Conservation (phyloP, 108 stramenopile genomes). For the Parietichytrium sp. region DNA sequence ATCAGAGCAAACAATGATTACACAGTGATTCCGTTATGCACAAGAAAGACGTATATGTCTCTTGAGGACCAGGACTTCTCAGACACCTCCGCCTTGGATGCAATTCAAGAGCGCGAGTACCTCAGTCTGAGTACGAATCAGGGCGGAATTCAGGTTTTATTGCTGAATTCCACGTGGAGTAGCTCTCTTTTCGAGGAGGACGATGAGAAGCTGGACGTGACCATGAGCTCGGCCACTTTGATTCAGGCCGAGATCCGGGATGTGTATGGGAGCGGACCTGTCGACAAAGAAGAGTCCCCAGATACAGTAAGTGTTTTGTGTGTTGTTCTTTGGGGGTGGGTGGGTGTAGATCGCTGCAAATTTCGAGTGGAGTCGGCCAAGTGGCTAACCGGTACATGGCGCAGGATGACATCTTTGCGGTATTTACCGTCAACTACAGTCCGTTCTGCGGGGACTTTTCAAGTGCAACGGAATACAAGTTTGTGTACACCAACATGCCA, state of each 20-base stretch:
- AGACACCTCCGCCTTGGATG: neutral
- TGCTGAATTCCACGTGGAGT: neutral
- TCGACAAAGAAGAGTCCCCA: too few relatives aligned
- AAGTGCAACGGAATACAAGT: neutral
- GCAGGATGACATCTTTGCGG: neutral
- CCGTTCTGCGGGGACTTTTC: neutral
- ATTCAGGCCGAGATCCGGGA: neutral
- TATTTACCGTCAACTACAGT: neutral
- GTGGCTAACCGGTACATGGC: too few relatives aligned
- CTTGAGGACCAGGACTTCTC: neutral
- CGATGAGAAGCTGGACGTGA: neutral
- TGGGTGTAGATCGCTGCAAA: too few relatives aligned
- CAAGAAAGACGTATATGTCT: neutral
- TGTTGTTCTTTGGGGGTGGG: too few relatives aligned
- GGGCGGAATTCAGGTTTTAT: neutral
- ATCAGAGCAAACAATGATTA: neutral
- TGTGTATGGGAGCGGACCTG: neutral
- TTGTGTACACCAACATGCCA: slow-evolving; percentile 24
- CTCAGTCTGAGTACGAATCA: neutral
- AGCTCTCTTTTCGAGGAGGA: neutral
- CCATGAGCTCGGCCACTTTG: neutral
- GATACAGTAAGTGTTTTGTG: too few relatives aligned
- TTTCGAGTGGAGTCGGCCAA: too few relatives aligned
- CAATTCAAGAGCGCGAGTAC: neutral
- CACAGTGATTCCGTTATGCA: neutral